Evolutionary conservation across 257 asterid species (phyloP).

Genomic region (Schizonepeta tenuifolia): DNA sequence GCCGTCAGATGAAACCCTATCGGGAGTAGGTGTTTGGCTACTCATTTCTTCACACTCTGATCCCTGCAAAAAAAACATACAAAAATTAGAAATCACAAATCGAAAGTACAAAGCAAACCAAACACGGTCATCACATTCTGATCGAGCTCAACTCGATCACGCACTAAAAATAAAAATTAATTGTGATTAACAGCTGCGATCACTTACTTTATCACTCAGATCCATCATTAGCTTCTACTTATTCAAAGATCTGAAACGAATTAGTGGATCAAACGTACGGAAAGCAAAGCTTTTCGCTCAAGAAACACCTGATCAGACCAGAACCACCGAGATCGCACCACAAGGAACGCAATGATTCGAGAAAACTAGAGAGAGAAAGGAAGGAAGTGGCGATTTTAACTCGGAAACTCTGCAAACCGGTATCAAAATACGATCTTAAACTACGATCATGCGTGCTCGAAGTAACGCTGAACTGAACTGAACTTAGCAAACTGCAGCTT

Average conservation of each 20-base stretch:
- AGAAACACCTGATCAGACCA: constrained; percentile 31
- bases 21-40: constrained; percentile 51
- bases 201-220: constrained; percentile 88
- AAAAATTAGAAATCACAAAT: background rate
- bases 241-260: constrained; percentile 31
- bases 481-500: background rate
- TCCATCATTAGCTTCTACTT: constrained; percentile 50
- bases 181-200: constrained; percentile 29
- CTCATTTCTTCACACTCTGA: constrained; percentile 72
- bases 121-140: constrained; percentile 20
- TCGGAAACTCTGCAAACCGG: constrained; percentile 13
- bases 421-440: background rate
- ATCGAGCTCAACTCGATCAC: constrained; percentile 32
- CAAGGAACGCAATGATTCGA: background rate
- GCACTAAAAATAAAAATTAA: background rate
- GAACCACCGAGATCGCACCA: constrained; percentile 35
- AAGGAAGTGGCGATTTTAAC: background rate
- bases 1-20: constrained; percentile 62
- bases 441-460: constrained; percentile 15
- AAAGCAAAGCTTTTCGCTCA: too few species aligned
- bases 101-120: background rate
- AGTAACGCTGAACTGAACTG: background rate
- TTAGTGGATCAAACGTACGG: background rate
- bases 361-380: background rate
- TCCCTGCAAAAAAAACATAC: constrained; percentile 41